Conservation (phyloP, 306 rosid genomes). For the Malus fusca region DNA sequence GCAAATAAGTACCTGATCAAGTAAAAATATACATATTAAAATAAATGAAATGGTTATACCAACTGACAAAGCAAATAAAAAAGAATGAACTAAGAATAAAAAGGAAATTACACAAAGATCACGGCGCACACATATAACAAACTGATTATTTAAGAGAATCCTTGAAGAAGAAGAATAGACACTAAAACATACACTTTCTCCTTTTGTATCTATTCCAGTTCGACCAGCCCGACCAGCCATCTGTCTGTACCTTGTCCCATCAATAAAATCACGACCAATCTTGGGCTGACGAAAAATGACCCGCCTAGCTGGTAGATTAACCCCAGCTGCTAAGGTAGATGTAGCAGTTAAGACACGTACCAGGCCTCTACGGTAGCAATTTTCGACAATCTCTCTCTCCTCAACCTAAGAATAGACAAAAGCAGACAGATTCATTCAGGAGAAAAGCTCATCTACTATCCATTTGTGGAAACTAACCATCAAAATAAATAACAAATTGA, state of each 20-base stretch:
- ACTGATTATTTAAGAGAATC: neutral
- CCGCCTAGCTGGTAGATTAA: constrained; percentile 92
- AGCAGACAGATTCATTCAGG: neutral
- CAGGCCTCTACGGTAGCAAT: constrained; percentile 89
- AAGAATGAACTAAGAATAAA: neutral
- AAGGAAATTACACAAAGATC: neutral
- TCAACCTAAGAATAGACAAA: constrained; percentile 55
- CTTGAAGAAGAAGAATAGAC: neutral
- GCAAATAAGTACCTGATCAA: constrained; percentile 69
- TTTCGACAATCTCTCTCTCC: constrained; percentile 91
- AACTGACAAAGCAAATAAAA: constrained; percentile 8
- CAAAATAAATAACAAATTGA: neutral
- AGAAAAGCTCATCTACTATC: neutral
- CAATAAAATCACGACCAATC: constrained; percentile 90
- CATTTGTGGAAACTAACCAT: neutral
- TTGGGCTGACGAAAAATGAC: constrained; percentile 94
- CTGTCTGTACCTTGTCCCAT: constrained; percentile 87
- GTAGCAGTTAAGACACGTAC: constrained; percentile 92
- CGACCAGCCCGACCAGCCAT: constrained; percentile 99
- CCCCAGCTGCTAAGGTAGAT: constrained; percentile 97
- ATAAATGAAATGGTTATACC: neutral
- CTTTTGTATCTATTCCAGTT: constrained; percentile 94
- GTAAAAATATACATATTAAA: constrained; percentile 3
- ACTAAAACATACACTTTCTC: constrained; percentile 74
- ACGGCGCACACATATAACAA: neutral